These are phyloP conservation scores for Dioscorea alata DNA, from an alignment of 106 monocot species.

Conservation along the genomic window DNA sequence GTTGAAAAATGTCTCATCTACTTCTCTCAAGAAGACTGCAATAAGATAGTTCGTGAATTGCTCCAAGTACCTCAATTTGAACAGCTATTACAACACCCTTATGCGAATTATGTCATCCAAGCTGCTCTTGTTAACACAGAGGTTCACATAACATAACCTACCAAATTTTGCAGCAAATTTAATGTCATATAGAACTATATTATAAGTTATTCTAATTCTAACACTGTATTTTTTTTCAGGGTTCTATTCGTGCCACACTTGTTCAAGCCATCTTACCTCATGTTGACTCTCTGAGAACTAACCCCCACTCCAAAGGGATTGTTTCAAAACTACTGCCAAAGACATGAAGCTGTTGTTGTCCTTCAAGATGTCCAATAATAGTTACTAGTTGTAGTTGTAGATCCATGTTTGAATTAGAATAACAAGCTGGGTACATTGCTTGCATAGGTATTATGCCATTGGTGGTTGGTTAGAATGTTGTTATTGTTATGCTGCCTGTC, in stretches of 20 bases:
- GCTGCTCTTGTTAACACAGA: slow-evolving; percentile 42
- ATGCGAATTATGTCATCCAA: slow-evolving; percentile 81
- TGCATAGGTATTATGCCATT: too few relatives aligned
- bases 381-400: too few relatives aligned
- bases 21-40: slow-evolving; percentile 25
- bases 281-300: slow-evolving; percentile 36
- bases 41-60: slow-evolving; percentile 45
- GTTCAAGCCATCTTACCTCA: slow-evolving; percentile 51
- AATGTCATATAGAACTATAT: background rate
- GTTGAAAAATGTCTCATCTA: slow-evolving; percentile 65
- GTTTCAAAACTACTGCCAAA: slow-evolving; percentile 4
- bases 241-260: slow-evolving; percentile 24
- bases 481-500: too few relatives aligned
- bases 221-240: slow-evolving; percentile 25
- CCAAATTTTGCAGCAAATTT: too few relatives aligned
- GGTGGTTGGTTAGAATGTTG: too few relatives aligned
- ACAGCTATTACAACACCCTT: slow-evolving; percentile 58
- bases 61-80: slow-evolving; percentile 38
- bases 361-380: too few relatives aligned
- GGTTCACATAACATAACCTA: slow-evolving; percentile 19
- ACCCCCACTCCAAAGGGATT: slow-evolving; percentile 73
- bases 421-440: too few relatives aligned
- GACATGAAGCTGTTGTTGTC: too few relatives aligned
- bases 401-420: too few relatives aligned
- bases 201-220: background rate